Conservation (phyloP, 352 stramenopile genomes). For the Phytopythium montanum region DNA sequence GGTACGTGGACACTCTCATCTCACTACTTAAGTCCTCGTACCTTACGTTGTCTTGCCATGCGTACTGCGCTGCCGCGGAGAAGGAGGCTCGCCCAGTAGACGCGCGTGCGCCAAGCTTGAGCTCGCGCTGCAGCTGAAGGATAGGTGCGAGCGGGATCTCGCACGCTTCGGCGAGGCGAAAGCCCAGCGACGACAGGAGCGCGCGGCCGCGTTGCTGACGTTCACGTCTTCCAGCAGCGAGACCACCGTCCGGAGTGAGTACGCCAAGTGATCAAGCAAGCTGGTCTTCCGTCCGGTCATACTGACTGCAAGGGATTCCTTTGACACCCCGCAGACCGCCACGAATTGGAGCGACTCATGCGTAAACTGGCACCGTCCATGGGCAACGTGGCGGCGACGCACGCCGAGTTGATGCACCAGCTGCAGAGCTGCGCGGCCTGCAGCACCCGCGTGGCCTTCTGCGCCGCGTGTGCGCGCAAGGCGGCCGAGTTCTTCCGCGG, state of each 20-base stretch:
- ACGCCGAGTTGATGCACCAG: conserved; percentile 52
- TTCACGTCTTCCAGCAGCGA: neutral
- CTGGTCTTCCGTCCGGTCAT: neutral
- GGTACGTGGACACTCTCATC: neutral
- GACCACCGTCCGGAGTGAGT: neutral
- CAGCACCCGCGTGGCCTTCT: conserved; percentile 53
- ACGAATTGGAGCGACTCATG: conserved; percentile 50
- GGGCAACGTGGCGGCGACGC: conserved; percentile 48
- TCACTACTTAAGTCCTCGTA: no score
- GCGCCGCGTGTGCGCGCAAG: conserved; percentile 32
- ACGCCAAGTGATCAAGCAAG: neutral
- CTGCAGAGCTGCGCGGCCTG: conserved; percentile 54
- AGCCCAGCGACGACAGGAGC: conserved; percentile 11
- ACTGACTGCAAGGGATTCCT: neutral
- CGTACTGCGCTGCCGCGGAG: neutral
- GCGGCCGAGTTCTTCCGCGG: conserved; percentile 63
- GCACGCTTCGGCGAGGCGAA: conserved; percentile 42
- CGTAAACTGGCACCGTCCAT: conserved; percentile 60
- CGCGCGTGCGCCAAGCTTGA: conserved; percentile 41
- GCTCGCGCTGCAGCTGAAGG: conserved; percentile 44
- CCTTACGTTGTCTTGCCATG: neutral
- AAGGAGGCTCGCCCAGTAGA: conserved; percentile 1
- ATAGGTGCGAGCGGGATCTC: conserved; percentile 52
- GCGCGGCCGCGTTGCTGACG: neutral
- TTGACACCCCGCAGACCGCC: conserved; percentile 34